Conservation (phyloP, 2,329 filamentous ascomycete species). For the Orbilia blumenaviensis region DNA sequence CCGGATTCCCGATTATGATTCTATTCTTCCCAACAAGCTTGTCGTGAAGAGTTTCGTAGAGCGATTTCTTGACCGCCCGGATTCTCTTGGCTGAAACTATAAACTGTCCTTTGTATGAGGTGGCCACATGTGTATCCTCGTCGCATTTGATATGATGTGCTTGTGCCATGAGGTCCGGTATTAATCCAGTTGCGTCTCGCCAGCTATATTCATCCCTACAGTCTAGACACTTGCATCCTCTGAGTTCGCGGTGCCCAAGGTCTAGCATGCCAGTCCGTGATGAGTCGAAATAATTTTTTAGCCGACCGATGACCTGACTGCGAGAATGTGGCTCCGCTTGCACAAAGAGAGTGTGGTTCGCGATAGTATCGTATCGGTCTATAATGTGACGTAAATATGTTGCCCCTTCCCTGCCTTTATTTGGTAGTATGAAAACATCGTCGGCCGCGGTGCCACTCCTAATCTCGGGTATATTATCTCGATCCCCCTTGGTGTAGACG, state of each 20-base stretch:
- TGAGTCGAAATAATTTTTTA: constrained; percentile 61
- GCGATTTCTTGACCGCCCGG: constrained; percentile 59
- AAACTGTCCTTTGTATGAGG: constrained; percentile 65
- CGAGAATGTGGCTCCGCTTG: constrained; percentile 63
- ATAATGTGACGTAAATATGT: constrained; percentile 65
- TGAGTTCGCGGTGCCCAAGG: constrained; percentile 61
- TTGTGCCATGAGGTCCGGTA: constrained; percentile 61
- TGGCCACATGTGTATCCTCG: constrained; percentile 59
- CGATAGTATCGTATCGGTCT: constrained; percentile 62
- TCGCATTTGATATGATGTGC: constrained; percentile 57
- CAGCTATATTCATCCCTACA: constrained; percentile 63
- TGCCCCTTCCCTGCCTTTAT: constrained; percentile 63
- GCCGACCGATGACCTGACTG: constrained; percentile 60
- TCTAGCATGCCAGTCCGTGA: constrained; percentile 63
- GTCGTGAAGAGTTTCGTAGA: constrained; percentile 60
- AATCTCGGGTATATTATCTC: constrained; percentile 33
- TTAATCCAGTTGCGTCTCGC: constrained; percentile 61
- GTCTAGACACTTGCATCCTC: constrained; percentile 61
- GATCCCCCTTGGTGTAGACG: constrained; percentile 55
- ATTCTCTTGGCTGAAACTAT: constrained; percentile 63
- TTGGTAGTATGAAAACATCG: constrained; percentile 58
- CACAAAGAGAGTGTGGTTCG: constrained; percentile 64
- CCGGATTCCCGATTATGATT: constrained; percentile 11
- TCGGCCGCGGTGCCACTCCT: constrained; percentile 32
- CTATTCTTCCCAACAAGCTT: constrained; percentile 55